Percentiles rank a stretch among this genome's conserved stretches.
These are phyloP conservation scores for Lathyrus tuberosus DNA, from an alignment of 306 rosid genomes.

Conservation along the genomic window DNA sequence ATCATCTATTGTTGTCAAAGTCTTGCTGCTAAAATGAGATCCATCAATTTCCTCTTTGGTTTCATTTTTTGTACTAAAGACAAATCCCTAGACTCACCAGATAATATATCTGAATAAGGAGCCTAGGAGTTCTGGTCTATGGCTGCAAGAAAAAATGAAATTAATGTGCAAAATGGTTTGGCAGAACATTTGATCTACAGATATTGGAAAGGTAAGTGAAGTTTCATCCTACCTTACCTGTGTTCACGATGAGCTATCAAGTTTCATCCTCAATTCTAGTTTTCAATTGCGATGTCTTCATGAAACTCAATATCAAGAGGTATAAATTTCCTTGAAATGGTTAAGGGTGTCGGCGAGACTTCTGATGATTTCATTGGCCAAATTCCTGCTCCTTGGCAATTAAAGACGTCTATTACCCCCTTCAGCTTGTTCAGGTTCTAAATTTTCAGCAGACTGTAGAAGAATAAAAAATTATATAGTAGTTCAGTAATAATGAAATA, in stretches of 20 bases:
- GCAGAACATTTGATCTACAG: conserved; percentile 26
- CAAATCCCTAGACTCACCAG: too few species aligned
- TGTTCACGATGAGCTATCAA: conserved; percentile 97
- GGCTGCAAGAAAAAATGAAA: conserved; percentile 85
- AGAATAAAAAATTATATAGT: too few species aligned
- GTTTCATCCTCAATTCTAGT: conserved; percentile 3
- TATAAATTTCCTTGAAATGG: too few species aligned
- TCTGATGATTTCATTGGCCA: too few species aligned
- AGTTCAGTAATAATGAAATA: too few species aligned
- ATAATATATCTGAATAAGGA: conserved; percentile 65
- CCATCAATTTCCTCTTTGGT: conserved; percentile 72
- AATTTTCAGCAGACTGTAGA: too few species aligned
- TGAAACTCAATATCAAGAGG: too few species aligned
- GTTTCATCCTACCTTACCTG: conserved; percentile 56
- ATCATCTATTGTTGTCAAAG: conserved; percentile 68
- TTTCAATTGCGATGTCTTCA: too few species aligned
- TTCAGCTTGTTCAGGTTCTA: too few species aligned
- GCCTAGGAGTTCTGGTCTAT: conserved; percentile 97
- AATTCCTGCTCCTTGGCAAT: too few species aligned
- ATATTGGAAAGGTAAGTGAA: conserved; percentile 29
- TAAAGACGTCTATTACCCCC: too few species aligned
- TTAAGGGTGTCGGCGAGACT: too few species aligned
- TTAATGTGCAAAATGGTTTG: conserved; percentile 39
- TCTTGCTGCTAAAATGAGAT: conserved; percentile 56
- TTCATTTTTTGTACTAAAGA: conserved; percentile 48